These are phyloP conservation scores for Capronia americana DNA, from an alignment of 2,329 filamentous ascomycete genomes.

Conservation along the genomic window DNA sequence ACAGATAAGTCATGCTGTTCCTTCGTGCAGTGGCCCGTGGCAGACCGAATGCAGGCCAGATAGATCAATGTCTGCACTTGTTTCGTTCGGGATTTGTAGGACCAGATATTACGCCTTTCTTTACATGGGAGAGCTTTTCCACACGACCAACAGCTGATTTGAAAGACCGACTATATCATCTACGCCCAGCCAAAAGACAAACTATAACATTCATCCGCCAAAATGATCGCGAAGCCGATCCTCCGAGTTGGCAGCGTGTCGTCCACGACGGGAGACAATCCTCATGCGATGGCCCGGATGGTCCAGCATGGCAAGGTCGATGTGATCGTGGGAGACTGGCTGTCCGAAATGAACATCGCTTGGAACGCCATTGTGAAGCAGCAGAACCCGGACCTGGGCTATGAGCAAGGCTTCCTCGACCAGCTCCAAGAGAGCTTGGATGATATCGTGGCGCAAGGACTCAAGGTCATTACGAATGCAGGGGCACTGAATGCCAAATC, in stretches of 20 bases:
- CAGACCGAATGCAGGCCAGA: too few species aligned
- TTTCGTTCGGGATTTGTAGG: too few species aligned
- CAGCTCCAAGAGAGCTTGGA: conserved; percentile 36
- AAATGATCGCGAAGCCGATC: neutral
- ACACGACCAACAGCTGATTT: too few species aligned
- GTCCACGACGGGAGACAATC: conserved; percentile 15
- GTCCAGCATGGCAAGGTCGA: conserved; percentile 37
- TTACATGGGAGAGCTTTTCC: too few species aligned
- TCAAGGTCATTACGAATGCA: conserved; percentile 39
- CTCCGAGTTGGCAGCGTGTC: conserved; percentile 16
- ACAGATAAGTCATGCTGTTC: too few species aligned
- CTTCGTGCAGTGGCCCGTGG: too few species aligned
- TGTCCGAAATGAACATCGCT: conserved; percentile 47
- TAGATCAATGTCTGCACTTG: too few species aligned
- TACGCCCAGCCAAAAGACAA: neutral
- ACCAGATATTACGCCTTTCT: too few species aligned
- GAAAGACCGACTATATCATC: neutral
- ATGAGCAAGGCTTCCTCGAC: conserved; percentile 39
- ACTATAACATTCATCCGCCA: neutral
- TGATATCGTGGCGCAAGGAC: conserved; percentile 18
- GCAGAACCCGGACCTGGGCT: conserved; percentile 35
- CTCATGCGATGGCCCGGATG: conserved; percentile 18
- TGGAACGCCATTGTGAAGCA: conserved; percentile 41
- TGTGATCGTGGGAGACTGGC: conserved; percentile 52
- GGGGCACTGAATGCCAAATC: conserved; percentile 33